Evolutionary conservation across 148 eudicot genomes (phyloP).

Genomic region (Tetragonia tetragonoides): DNA sequence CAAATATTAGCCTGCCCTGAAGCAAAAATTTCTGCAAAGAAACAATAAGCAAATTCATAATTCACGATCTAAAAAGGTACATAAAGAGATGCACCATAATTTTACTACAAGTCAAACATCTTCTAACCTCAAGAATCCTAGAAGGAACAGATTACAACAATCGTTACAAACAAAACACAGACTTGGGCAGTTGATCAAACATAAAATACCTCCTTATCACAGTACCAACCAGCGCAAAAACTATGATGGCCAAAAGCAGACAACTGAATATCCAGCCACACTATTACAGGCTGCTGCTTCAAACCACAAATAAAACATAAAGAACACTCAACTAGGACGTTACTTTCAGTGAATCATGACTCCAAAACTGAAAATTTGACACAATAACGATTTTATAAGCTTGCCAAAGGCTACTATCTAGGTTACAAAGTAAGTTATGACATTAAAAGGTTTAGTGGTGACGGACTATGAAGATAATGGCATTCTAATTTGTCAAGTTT

Average conservation of each 20-base stretch:
- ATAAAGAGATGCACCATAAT: background rate
- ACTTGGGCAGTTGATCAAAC: background rate
- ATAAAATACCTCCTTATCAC: background rate
- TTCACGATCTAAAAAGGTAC: background rate
- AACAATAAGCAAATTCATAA: constrained; percentile 18
- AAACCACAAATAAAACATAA: background rate
- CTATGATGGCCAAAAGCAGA: background rate
- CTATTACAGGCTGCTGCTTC: background rate
- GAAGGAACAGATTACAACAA: background rate
- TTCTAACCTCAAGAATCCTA: background rate
- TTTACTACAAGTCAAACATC: background rate
- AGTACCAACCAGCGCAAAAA: background rate
- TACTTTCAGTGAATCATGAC: background rate
- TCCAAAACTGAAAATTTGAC: background rate
- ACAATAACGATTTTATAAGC: background rate
- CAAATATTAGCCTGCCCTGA: constrained; percentile 82
- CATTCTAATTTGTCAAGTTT: too few species aligned
- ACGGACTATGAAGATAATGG: too few species aligned
- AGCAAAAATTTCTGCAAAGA: constrained; percentile 84
- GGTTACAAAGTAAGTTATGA: background rate
- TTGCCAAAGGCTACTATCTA: background rate
- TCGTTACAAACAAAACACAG: background rate
- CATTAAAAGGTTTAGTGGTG: too few species aligned
- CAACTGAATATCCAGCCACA: background rate
- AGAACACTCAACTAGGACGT: background rate